Evolutionary conservation across 1,284 basidiomycete genomes (phyloP), one percentile per base, ranked within the genome.

Genomic region (Ceratobasidium sp.): DNA sequence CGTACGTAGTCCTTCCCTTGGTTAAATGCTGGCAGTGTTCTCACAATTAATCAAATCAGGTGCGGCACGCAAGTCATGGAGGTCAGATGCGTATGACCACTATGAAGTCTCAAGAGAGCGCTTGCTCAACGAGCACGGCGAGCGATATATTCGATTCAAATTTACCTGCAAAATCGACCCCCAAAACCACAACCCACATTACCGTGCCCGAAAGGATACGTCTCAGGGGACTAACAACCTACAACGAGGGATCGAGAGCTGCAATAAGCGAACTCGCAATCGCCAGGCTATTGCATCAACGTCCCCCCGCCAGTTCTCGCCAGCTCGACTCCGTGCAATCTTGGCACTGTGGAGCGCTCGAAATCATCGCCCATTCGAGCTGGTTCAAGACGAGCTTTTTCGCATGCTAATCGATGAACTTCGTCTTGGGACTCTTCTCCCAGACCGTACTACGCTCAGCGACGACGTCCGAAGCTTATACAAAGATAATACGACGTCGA

Each of bases 301-400:
- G 42, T 15, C 20, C 2, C 62, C 6, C 2, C 26, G 42, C 3
- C 62, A 65, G 3, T 65, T 65, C n/a, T 65, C 62, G 4, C 33
- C 33, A 15, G 15, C 62, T 42, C 62, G 62, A 6, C 42, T 65
- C 42, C 62, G 62, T 10, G 62, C 62, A 3, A 42, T 42, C 38
- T 23, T 65, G 7, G 62, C 42, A 4, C 42, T 65, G 62, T 65
- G 62, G 62, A 42, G 62, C 26, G 62, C 62, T 65, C 42, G 62
- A 28, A 65, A 65, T 40, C 62, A 65, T 42, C 62, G 62, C 13
- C 62, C 62, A 4, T 10, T 65, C 17, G 38, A 65, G 38, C 42
- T 65, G 20, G 62, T 65, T 2, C 38, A 65, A 65, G 62, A 65
- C 38, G 62, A 65, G 15, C 62, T 65, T 20, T 65, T 65, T 38